Percentiles rank a stretch among this genome's conserved stretches.
phyloP scores from a whole-genome alignment of 148 eudicot genomes.

The Cornus florida region DNA sequence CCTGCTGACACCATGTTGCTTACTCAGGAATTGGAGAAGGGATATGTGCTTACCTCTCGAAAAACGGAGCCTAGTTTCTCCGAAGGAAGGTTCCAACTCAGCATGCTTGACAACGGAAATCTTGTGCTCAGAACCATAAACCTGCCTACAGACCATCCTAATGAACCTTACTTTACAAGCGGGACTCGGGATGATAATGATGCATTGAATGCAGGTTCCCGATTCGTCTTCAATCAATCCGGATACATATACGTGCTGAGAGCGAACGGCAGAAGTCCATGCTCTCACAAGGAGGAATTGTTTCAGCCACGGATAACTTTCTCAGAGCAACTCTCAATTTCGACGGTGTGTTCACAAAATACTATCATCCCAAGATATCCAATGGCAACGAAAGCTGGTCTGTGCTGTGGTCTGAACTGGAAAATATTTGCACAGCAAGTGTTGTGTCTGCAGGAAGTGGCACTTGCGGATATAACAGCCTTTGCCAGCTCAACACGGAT shows the following conservation, averaged over 20 bases:
- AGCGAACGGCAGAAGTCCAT: neutral
- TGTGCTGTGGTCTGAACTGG: neutral
- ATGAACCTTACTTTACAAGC: constrained; percentile 11
- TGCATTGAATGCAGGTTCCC: neutral
- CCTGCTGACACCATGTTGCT: too few relatives aligned
- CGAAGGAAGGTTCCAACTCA: too few relatives aligned
- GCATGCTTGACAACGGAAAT: too few relatives aligned
- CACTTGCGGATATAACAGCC: neutral
- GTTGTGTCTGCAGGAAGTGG: neutral
- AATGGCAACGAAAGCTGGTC: too few relatives aligned
- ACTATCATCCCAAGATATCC: neutral
- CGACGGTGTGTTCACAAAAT: neutral
- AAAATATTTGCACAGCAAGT: neutral
- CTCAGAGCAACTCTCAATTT: too few relatives aligned
- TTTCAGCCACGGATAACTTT: neutral
- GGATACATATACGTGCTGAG: constrained; percentile 12
- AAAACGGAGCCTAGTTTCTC: too few relatives aligned
- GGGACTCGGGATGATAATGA: neutral
- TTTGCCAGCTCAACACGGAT: neutral
- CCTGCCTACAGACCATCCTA: neutral
- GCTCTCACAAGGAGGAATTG: neutral
- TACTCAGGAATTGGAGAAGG: too few relatives aligned
- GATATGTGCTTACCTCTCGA: too few relatives aligned
- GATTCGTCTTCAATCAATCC: neutral
- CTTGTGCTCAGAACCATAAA: neutral